Percentiles rank a stretch among this genome's conserved stretches.
Evolutionary conservation across 148 eudicot species (phyloP).

Genomic region (Selenicereus undatus): DNA sequence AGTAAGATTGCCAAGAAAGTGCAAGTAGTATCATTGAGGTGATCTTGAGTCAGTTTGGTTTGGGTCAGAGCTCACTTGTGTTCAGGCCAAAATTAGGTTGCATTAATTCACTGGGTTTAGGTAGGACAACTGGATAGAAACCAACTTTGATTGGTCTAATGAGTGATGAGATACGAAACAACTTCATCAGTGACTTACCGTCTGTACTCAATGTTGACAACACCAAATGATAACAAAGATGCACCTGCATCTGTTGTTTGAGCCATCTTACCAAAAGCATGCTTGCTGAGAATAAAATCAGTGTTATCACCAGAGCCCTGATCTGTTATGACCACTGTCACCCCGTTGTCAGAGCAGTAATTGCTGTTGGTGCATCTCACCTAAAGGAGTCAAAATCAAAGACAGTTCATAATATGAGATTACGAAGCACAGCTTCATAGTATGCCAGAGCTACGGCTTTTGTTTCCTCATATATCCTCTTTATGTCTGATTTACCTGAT

Average conservation of each 20-base stretch:
- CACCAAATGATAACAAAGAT: slow-evolving; percentile 48
- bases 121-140: neutral
- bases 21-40: neutral
- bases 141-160: neutral
- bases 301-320: slow-evolving; percentile 52
- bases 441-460: neutral
- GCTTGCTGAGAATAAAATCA: slow-evolving; percentile 61
- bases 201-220: slow-evolving; percentile 63
- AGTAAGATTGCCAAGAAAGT: too few relatives aligned
- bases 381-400: slow-evolving; percentile 24
- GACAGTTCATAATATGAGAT: neutral
- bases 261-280: slow-evolving; percentile 63
- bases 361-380: slow-evolving; percentile 61
- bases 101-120: neutral
- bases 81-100: neutral
- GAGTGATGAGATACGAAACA: neutral
- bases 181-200: slow-evolving; percentile 35
- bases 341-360: slow-evolving; percentile 67
- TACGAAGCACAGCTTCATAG: neutral
- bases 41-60: neutral
- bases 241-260: slow-evolving; percentile 53
- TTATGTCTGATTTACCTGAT: slow-evolving; percentile 43
- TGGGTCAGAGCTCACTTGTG: neutral
- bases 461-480: neutral
- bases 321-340: slow-evolving; percentile 59